Percentiles rank a stretch among this genome's conserved stretches.
phyloP scores from a whole-genome alignment of 805 yeast genomes.

The Cyberlindnera samutprakarnensis region DNA sequence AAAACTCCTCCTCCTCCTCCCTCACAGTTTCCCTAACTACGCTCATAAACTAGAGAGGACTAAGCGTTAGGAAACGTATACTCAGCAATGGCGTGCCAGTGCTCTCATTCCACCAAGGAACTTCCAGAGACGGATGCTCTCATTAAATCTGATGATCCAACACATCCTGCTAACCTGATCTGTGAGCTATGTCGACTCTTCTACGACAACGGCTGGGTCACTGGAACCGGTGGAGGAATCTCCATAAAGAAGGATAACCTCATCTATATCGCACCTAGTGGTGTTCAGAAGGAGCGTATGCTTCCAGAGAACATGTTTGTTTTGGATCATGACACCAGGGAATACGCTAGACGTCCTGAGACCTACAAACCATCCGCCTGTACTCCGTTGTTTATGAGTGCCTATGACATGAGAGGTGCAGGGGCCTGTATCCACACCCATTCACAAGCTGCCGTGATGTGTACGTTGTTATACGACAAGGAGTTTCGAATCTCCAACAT shows the following conservation, averaged over 20 bases:
- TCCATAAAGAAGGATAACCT: conserved; percentile 51
- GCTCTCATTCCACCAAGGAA: background rate
- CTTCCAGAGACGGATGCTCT: conserved; percentile 10
- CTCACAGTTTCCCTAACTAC: too few species aligned
- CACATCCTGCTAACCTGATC: conserved; percentile 69
- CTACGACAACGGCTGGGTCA: conserved; percentile 81
- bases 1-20: background rate
- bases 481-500: conserved; percentile 73
- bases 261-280: conserved; percentile 87
- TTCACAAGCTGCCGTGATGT: conserved; percentile 82
- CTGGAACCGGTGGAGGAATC: conserved; percentile 96
- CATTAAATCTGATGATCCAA: conserved; percentile 18
- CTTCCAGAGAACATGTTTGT: conserved; percentile 77
- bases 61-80: background rate
- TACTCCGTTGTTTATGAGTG: conserved; percentile 76
- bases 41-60: too few species aligned
- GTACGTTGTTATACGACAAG: conserved; percentile 58
- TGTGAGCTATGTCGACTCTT: conserved; percentile 75
- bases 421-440: conserved; percentile 96
- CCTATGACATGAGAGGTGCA: conserved; percentile 59
- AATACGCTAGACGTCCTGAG: conserved; percentile 54
- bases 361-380: conserved; percentile 85
- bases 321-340: conserved; percentile 44
- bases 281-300: conserved; percentile 89
- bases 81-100: conserved; percentile 5